A percentile compares a stretch with the other conserved stretches of the same genome.
phyloP scores from a whole-genome alignment of 352 stramenopile genomes.

The Pythium chondricola region DNA sequence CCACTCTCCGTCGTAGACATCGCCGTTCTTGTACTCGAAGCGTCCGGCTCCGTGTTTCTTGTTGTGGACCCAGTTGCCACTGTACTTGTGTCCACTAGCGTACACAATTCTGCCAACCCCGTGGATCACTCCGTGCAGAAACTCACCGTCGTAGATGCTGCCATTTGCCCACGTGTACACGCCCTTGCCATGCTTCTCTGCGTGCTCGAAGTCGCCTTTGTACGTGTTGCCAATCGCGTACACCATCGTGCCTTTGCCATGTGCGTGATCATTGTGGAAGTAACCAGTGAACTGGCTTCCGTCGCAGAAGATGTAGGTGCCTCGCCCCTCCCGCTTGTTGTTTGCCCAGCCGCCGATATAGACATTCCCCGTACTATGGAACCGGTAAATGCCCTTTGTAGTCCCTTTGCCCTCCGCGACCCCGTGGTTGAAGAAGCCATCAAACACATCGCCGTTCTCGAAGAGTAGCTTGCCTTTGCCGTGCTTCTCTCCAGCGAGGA shows the following conservation, averaged over 20 bases:
- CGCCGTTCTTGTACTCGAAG: constrained; percentile 78
- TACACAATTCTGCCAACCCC: constrained; percentile 54
- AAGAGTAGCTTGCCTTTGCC: constrained; percentile 67
- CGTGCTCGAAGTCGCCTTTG: constrained; percentile 53
- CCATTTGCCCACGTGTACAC: constrained; percentile 72
- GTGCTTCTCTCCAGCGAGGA: constrained; percentile 49
- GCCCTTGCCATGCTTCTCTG: constrained; percentile 57
- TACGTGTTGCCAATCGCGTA: constrained; percentile 86
- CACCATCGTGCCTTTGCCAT: constrained; percentile 72
- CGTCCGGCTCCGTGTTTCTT: constrained; percentile 73
- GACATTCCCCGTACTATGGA: constrained; percentile 51
- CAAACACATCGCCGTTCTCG: constrained; percentile 72
- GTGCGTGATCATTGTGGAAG: constrained; percentile 52
- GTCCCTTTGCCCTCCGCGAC: constrained; percentile 37
- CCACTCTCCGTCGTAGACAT: constrained; percentile 79
- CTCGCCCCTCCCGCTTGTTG: constrained; percentile 71
- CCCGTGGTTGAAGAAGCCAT: constrained; percentile 55
- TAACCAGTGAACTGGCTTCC: constrained; percentile 53
- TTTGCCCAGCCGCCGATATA: constrained; percentile 60
- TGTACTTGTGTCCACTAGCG: constrained; percentile 57
- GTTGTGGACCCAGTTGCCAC: constrained; percentile 56
- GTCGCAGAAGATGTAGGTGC: constrained; percentile 51
- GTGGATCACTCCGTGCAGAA: constrained; percentile 57
- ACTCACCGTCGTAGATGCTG: constrained; percentile 70
- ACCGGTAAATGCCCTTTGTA: constrained; percentile 61